phyloP scores from a whole-genome alignment of 805 yeast species.

The Teunomyces pallodes region DNA sequence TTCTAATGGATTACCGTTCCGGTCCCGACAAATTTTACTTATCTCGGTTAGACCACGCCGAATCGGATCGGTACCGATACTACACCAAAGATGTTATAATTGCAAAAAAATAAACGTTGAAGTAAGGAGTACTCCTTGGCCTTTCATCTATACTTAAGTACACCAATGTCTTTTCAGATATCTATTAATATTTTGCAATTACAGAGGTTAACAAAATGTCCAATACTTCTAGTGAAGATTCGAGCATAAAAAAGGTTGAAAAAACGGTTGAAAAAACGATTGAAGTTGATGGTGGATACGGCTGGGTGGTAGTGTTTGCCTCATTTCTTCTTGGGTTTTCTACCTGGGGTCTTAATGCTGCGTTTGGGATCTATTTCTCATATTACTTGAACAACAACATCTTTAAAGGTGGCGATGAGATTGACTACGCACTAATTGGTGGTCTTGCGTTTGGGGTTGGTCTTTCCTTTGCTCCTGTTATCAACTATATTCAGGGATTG shows the following conservation, averaged over 20 bases:
- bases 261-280: neutral
- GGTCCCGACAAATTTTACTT: too few species aligned
- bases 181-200: too few species aligned
- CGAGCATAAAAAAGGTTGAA: neutral
- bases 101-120: too few species aligned
- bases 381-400: conserved; percentile 49
- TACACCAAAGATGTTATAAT: too few species aligned
- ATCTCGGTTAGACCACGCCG: too few species aligned
- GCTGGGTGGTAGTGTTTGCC: conserved; percentile 60
- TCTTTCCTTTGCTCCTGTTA: conserved; percentile 48
- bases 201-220: neutral
- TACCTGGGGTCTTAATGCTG: conserved; percentile 74
- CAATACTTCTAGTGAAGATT: neutral
- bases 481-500: conserved; percentile 44
- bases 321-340: conserved; percentile 50
- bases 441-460: conserved; percentile 64
- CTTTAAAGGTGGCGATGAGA: conserved; percentile 53
- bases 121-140: too few species aligned
- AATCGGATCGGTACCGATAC: too few species aligned
- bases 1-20: too few species aligned
- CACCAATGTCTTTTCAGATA: too few species aligned
- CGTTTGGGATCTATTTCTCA: conserved; percentile 62
- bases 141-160: too few species aligned
- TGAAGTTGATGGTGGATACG: conserved; percentile 58
- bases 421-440: conserved; percentile 66